Evolutionary conservation across 345 rosid species (phyloP), one percentile per base, ranked within the genome.

Genomic region (Murraya koenigii): DNA sequence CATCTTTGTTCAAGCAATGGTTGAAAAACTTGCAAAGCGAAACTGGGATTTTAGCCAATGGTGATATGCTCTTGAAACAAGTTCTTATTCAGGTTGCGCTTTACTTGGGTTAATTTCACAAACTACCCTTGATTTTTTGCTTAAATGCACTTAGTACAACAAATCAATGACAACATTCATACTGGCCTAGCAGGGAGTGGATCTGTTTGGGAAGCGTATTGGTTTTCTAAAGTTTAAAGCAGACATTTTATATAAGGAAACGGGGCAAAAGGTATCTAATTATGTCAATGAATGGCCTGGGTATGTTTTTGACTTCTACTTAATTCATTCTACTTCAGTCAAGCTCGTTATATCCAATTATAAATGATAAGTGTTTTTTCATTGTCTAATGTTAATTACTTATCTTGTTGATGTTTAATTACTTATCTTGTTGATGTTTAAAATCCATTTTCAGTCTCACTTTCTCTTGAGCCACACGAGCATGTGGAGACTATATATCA

Each of bases 181-280:
- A 10, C 64, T 78, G 74, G 62, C 69, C 20, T 62, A 10, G 77
- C 61, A 93, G 98, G 98, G 97, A 60, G 93, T 95, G 72, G 99
- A 95, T 86, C 90, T 92, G 98, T 93, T 95, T 71, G 98, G 97
- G 33, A 82, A 81, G 69, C 80, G 92, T 28, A 75, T 93, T 68
- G 99, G 99, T 22, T 93, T 93, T 88, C 85, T 95, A 63, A 93
- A 95, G 85, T 92, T 93, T 88, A 89, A 84, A 81, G 99, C 99
- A 0, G 94, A 93, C 76, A 83, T 93, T 55, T 17, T 90, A 58
- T 85, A 90, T 58, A 90, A 88, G 39, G 89, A 80, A 77, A 89
- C 96, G 3, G 94, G 93, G 17, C 59, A 83, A 5, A 91, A 84
- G 98, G 99, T 95, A 89, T 85, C 72, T 75, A 0, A 64, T 44